phyloP scores from a whole-genome alignment of 768 basidiomycete species.

The Nidula microcarpa region DNA sequence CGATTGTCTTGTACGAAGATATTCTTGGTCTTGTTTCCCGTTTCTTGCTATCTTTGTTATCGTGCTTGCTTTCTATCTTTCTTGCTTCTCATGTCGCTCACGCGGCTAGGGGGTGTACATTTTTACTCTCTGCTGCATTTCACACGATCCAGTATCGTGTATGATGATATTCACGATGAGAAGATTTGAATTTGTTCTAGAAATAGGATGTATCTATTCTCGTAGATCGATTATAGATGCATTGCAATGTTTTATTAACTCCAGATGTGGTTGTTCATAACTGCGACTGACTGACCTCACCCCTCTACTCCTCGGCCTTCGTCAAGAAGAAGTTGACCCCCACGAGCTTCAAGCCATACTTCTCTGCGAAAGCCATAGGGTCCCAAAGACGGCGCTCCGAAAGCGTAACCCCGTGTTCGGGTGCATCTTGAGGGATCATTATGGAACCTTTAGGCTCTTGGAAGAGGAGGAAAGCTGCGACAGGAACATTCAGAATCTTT shows the following conservation, averaged over 20 bases:
- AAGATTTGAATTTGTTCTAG: neutral
- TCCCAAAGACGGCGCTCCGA: constrained; percentile 53
- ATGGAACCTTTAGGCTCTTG: constrained; percentile 48
- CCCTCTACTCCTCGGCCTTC: constrained; percentile 14
- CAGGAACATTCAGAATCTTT: too few relatives aligned
- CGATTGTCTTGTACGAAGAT: neutral
- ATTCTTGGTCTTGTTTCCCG: neutral
- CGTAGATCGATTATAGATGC: neutral
- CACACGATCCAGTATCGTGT: too few relatives aligned
- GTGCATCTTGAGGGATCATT: constrained; percentile 36
- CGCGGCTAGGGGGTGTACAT: neutral
- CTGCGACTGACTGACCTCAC: neutral
- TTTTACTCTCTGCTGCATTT: neutral
- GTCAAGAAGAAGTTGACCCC: constrained; percentile 58
- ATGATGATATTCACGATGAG: neutral
- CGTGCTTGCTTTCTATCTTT: neutral
- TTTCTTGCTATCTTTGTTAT: neutral
- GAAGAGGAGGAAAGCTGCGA: constrained; percentile 53
- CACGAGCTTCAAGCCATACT: constrained; percentile 50
- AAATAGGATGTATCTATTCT: neutral
- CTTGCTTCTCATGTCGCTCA: neutral
- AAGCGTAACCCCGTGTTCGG: constrained; percentile 40
- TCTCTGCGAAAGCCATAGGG: constrained; percentile 46
- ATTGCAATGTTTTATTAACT: neutral
- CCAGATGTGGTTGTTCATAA: neutral